Conservation (phyloP, 371 early-diverging fungal species). For the Mortierella polycephala region DNA sequence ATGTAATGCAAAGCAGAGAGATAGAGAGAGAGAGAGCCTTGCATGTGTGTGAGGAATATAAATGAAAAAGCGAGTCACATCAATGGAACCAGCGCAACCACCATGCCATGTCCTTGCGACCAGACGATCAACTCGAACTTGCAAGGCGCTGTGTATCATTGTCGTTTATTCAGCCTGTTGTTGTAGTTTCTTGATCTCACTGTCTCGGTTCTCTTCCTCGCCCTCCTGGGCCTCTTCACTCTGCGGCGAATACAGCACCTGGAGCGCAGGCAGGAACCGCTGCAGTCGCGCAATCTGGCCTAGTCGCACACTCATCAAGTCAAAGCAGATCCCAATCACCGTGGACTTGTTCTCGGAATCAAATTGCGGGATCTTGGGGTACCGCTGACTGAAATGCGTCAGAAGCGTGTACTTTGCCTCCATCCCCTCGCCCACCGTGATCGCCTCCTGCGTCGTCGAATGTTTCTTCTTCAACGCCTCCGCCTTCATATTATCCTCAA, state of each 20-base stretch:
- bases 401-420: slow-evolving; percentile 84
- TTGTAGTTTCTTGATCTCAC: slow-evolving; percentile 22
- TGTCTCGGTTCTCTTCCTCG: slow-evolving; percentile 38
- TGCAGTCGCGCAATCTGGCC: slow-evolving; percentile 71
- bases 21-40: too few species aligned
- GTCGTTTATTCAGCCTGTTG: background rate
- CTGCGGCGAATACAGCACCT: slow-evolving; percentile 60
- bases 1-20: too few species aligned
- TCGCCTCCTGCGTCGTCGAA: slow-evolving; percentile 91
- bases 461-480: slow-evolving; percentile 92
- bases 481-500: slow-evolving; percentile 82
- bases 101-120: too few species aligned
- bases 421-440: slow-evolving; percentile 84
- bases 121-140: too few species aligned
- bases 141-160: too few species aligned
- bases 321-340: slow-evolving; percentile 83
- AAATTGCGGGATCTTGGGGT: slow-evolving; percentile 82
- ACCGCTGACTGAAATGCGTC: slow-evolving; percentile 99
- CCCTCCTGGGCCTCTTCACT: slow-evolving; percentile 61
- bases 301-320: slow-evolving; percentile 79
- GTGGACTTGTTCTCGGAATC: slow-evolving; percentile 54
- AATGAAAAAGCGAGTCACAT: too few species aligned
- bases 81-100: too few species aligned
- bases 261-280: slow-evolving; percentile 66
- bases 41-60: too few species aligned